A percentile compares a stretch with the other conserved stretches of the same genome.
These are phyloP conservation scores for Mycena rebaudengoi DNA, from an alignment of 768 basidiomycete genomes.

Conservation along the genomic window DNA sequence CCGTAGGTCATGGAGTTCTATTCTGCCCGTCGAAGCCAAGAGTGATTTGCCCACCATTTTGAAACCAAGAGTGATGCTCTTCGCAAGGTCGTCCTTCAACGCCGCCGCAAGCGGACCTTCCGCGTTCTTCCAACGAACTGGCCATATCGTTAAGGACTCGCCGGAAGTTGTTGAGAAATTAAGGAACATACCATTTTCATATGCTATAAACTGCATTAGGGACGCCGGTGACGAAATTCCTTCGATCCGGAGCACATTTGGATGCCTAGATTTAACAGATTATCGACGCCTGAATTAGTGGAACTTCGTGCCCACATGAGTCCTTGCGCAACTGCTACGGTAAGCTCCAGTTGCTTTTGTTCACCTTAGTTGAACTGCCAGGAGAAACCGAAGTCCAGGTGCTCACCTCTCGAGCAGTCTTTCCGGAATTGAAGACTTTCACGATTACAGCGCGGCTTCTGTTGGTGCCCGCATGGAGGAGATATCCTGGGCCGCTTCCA, in stretches of 20 bases:
- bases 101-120: conserved; percentile 3
- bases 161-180: not conserved
- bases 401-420: not conserved
- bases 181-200: not conserved
- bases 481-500: not conserved
- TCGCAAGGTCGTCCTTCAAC: not conserved
- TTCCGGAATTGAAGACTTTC: not conserved
- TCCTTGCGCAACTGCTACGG: not conserved
- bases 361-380: no score
- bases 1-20: not conserved
- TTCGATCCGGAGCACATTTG: not conserved
- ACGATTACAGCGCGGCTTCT: not conserved
- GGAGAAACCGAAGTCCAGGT: not conserved
- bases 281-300: not conserved
- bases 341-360: not conserved
- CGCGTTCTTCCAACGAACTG: not conserved
- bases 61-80: not conserved
- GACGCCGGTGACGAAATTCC: not conserved
- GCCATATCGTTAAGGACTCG: not conserved
- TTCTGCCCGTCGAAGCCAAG: not conserved
- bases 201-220: not conserved
- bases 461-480: not conserved
- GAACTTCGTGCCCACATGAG: not conserved
- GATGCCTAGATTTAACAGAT: not conserved
- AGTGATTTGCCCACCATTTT: not conserved